Conservation (phyloP, 1,139 yeast genomes). For the Magnusiomyces suaveolens region DNA sequence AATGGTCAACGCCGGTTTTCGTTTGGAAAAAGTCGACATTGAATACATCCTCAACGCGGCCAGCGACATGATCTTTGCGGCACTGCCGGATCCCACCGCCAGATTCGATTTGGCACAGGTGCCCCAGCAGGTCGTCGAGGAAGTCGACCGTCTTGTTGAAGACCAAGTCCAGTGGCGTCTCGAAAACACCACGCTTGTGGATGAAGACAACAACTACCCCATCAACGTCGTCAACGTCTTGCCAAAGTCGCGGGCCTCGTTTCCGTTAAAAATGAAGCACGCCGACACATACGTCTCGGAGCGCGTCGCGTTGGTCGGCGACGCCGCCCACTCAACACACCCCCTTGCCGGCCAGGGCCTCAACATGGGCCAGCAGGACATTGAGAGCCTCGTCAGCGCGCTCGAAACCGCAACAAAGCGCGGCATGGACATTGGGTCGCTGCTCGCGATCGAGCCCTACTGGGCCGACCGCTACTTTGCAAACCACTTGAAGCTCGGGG, state of each 20-base stretch:
- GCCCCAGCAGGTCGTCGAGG: background rate
- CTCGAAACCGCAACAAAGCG: slow-evolving; percentile 60
- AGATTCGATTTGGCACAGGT: background rate
- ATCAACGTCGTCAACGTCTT: slow-evolving; percentile 50
- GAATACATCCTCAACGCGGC: slow-evolving; percentile 51
- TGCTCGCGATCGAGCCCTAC: slow-evolving; percentile 77
- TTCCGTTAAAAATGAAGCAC: slow-evolving; percentile 82
- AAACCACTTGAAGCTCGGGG: slow-evolving; percentile 74
- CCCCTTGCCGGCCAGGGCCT: slow-evolving; percentile 98
- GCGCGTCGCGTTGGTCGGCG: slow-evolving; percentile 86
- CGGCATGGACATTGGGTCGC: slow-evolving; percentile 82
- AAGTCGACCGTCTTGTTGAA: slow-evolving; percentile 36
- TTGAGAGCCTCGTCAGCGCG: slow-evolving; percentile 56
- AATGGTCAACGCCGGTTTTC: slow-evolving; percentile 77
- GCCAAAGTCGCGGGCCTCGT: slow-evolving; percentile 65
- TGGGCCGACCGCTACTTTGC: slow-evolving; percentile 71
- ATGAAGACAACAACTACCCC: slow-evolving; percentile 49
- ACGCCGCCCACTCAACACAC: slow-evolving; percentile 96
- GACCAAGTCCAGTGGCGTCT: slow-evolving; percentile 71
- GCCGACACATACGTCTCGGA: slow-evolving; percentile 82
- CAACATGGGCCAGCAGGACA: slow-evolving; percentile 97
- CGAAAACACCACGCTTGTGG: slow-evolving; percentile 34
- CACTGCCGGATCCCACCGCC: background rate
- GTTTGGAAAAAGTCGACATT: slow-evolving; percentile 68
- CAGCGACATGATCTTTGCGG: slow-evolving; percentile 21